phyloP scores from a whole-genome alignment of 306 rosid genomes.

The Cucurbita maxima region DNA sequence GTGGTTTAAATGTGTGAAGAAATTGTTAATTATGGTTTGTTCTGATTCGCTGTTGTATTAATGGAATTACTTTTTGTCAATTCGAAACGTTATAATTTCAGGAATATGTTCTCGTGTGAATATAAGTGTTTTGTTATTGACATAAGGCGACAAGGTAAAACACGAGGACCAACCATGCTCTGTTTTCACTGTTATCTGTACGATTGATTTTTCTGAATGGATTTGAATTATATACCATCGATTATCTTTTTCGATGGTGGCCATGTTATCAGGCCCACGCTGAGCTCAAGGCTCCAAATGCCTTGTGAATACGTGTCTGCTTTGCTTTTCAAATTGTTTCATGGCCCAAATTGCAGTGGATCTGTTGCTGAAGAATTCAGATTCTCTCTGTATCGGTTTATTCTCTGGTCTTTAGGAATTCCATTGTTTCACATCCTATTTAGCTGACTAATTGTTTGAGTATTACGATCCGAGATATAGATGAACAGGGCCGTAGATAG shows the following conservation, averaged over 20 bases:
- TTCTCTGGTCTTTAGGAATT: neutral
- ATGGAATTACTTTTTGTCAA: neutral
- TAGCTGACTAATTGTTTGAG: neutral
- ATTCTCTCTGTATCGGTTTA: neutral
- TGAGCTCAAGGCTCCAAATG: neutral
- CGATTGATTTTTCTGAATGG: neutral
- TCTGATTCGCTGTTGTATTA: neutral
- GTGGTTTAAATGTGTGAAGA: neutral
- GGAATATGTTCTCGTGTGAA: neutral
- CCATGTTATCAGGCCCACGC: neutral
- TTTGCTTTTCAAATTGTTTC: neutral
- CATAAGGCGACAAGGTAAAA: neutral
- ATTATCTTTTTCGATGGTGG: neutral
- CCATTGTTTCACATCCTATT: neutral
- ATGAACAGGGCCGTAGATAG: neutral
- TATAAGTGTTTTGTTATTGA: neutral
- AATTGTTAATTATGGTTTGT: neutral
- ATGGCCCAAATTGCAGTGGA: neutral
- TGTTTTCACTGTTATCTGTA: neutral
- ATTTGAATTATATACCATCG: neutral
- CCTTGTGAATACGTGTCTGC: neutral
- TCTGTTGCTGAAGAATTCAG: neutral
- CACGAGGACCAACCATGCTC: neutral
- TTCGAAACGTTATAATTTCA: neutral
- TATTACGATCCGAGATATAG: neutral